Conservation (phyloP, 116 monocot genomes). For the Zostera marina region DNA sequence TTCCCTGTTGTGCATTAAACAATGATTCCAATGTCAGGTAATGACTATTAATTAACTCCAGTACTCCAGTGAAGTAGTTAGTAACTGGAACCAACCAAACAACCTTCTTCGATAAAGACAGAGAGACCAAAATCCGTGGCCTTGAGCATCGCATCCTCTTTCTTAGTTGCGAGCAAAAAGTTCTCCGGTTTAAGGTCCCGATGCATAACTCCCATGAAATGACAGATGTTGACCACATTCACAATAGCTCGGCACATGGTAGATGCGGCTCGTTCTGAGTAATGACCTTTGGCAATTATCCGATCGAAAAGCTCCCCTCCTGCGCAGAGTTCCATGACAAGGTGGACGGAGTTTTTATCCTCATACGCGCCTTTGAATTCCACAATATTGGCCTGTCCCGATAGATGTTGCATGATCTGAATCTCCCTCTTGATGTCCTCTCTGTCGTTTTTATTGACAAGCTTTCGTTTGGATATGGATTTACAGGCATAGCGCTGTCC, state of each 20-base stretch:
- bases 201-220: constrained; percentile 63
- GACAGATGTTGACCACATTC: constrained; percentile 40
- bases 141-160: constrained; percentile 38
- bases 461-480: constrained; percentile 49
- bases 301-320: constrained; percentile 56
- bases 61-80: background rate
- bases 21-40: background rate
- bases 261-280: constrained; percentile 40
- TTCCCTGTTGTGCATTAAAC: constrained; percentile 22
- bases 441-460: constrained; percentile 20
- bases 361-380: constrained; percentile 57
- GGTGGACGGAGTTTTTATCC: constrained; percentile 29
- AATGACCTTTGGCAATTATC: constrained; percentile 39
- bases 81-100: too few species aligned
- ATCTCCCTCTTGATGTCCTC: constrained; percentile 46
- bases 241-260: constrained; percentile 25
- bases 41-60: background rate
- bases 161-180: constrained; percentile 37
- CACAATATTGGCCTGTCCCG: constrained; percentile 46
- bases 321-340: constrained; percentile 52
- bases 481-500: constrained; percentile 37
- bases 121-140: constrained; percentile 57
- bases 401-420: constrained; percentile 46
- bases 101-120: constrained; percentile 45
- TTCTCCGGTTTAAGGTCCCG: constrained; percentile 59